Evolutionary conservation across 2,329 filamentous ascomycete species (phyloP).

Genomic region (Periglandula ipomoeae): DNA sequence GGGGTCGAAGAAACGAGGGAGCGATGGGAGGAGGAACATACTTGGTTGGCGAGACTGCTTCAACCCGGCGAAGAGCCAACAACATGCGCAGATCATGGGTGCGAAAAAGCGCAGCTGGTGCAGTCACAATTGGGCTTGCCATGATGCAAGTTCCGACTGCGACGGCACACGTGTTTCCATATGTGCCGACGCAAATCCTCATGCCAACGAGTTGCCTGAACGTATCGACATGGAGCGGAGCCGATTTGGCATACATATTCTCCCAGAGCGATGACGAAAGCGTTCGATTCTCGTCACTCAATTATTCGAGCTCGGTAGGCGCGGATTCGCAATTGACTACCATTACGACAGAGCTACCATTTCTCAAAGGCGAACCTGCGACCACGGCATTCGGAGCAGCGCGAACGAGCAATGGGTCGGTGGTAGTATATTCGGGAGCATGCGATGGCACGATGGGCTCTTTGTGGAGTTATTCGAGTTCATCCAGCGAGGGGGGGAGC

Average conservation of each 20-base stretch:
- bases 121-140: constrained; percentile 4
- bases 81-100: not conserved
- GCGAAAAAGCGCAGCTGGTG: not conserved
- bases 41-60: no score
- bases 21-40: no score
- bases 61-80: not conserved
- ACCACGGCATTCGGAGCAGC: constrained; percentile 57
- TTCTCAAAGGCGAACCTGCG: constrained; percentile 39
- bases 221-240: constrained; percentile 24
- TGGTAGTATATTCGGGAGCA: constrained; percentile 66
- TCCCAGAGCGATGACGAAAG: constrained; percentile 36
- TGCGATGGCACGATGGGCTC: constrained; percentile 49
- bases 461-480: constrained; percentile 60
- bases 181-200: constrained; percentile 68
- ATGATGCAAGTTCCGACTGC: constrained; percentile 7
- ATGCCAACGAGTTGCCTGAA: constrained; percentile 38
- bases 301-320: constrained; percentile 51
- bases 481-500: constrained; percentile 20
- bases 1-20: not conserved
- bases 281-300: constrained; percentile 52
- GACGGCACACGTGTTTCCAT: constrained; percentile 51
- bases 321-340: constrained; percentile 36
- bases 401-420: constrained; percentile 56
- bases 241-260: constrained; percentile 61
- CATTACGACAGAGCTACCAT: constrained; percentile 52